Base-by-base conservation (phyloP, 2,329 filamentous ascomycete species). In the Penicillium sp. region DNA sequence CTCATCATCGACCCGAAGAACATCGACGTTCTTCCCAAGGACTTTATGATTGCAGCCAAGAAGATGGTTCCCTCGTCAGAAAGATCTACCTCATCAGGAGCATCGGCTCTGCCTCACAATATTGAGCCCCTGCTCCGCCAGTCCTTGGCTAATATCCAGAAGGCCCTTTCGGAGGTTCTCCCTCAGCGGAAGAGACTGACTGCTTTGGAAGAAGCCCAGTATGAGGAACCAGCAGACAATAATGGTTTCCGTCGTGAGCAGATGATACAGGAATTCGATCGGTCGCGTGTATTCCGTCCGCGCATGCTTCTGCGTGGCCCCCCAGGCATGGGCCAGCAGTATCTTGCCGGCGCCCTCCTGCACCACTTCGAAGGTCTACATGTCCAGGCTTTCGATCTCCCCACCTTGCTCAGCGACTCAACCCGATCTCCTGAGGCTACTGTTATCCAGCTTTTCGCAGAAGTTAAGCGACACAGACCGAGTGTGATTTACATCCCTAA, bases 21-120 rank as follows among this genome's bases (percentile, higher is more conserved):
- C 67, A 96, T 99, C 69, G 87, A 87, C 57, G 87, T 99, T 37
- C 88, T 91, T 44, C 92, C 95, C 4, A 95, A 95, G 55, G 95
- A 99, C 74, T 99, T 99, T 68, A 96, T 96, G 90, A 84, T 97
- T 14, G 96, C 93, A 0, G 88, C 97, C 71, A 96, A 96, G 79
- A 96, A 96, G 76, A 92, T 99, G 77, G 85, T 97, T 11, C 95
- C 95, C 7, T 98, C 95, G 0, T 98, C 95, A 0, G 92, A 98
- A 73, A 84, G 95, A 61, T 93, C 93, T 47, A 88, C 92, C 0
- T 89, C 92, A 3, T 93, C 93, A 13, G 91, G 89, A 13, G 93
- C 93, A 52, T 85, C 89, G 14, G 89, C 93, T 0, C 78, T 99
- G 19, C 91, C 92, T 2, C 88, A 88, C 65, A 82, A 85, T 11